These are phyloP conservation scores for Echeveria elegans DNA, from an alignment of 164 flowering plant genomes.

Conservation along the genomic window DNA sequence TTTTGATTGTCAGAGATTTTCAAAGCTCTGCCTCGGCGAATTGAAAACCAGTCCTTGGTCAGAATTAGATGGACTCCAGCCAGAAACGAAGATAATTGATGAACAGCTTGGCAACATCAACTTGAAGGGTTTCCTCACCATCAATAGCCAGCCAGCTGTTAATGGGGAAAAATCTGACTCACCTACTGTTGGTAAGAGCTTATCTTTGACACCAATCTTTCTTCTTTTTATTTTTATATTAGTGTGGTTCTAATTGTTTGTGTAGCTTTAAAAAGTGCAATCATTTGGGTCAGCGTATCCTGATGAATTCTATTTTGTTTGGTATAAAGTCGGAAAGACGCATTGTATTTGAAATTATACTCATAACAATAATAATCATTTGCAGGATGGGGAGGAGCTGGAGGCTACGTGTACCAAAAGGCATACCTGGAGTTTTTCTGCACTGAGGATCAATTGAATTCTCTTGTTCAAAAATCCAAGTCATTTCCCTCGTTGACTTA, in stretches of 20 bases:
- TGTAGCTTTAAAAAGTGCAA: no score
- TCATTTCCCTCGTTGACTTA: slow-evolving; percentile 52
- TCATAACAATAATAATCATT: neutral
- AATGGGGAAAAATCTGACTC: slow-evolving; percentile 89
- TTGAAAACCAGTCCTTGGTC: slow-evolving; percentile 86
- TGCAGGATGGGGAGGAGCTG: slow-evolving; percentile 91
- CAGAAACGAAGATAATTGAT: slow-evolving; percentile 83
- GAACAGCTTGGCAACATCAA: slow-evolving; percentile 64
- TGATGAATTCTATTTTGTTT: neutral
- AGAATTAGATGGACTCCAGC: slow-evolving; percentile 84
- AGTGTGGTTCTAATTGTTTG: no score
- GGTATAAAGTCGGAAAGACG: neutral
- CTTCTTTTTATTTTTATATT: no score
- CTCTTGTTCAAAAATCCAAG: slow-evolving; percentile 65
- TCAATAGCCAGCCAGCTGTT: slow-evolving; percentile 97
- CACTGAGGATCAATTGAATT: slow-evolving; percentile 47
- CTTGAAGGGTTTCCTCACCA: slow-evolving; percentile 82
- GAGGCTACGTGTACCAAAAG: slow-evolving; percentile 91
- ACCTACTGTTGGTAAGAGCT: slow-evolving; percentile 63
- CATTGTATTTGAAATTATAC: neutral
- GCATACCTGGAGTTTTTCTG: slow-evolving; percentile 91
- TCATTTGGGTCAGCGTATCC: neutral
- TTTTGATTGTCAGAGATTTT: slow-evolving; percentile 47
- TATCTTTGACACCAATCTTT: neutral
- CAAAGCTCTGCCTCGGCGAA: slow-evolving; percentile 65